Conservation (phyloP, 371 early-diverging fungal species). For the Mortierella sp. region DNA sequence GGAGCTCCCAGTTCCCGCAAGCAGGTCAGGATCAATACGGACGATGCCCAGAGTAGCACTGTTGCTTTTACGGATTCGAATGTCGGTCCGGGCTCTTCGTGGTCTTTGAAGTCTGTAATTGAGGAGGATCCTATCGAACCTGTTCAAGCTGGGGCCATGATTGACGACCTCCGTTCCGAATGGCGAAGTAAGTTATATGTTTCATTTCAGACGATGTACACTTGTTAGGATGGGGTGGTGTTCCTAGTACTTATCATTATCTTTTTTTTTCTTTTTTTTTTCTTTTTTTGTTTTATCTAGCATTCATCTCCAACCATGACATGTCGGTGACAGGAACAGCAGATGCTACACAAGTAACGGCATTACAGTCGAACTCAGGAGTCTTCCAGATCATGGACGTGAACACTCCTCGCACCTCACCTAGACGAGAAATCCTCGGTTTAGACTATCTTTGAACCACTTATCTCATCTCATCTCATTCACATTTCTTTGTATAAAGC, state of each 20-base stretch:
- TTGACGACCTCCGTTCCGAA: conserved; percentile 32
- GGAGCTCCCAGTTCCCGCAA: neutral
- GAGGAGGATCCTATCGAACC: conserved; percentile 30
- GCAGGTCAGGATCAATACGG: conserved; percentile 21
- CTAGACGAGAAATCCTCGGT: conserved; percentile 19
- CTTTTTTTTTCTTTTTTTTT: neutral
- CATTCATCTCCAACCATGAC: conserved; percentile 26
- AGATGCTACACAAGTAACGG: neutral
- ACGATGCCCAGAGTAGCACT: neutral
- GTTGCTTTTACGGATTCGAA: neutral
- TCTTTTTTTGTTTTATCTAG: conserved; percentile 4
- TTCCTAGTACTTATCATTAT: neutral
- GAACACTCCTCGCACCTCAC: neutral
- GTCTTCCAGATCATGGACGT: conserved; percentile 12
- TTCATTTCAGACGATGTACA: too few relatives aligned
- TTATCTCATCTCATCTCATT: neutral
- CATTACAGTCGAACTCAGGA: neutral
- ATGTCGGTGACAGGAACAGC: conserved; percentile 12
- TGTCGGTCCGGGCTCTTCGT: neutral
- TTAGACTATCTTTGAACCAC: conserved; percentile 19
- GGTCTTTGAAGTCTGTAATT: conserved; percentile 12
- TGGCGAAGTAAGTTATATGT: conserved; percentile 44
- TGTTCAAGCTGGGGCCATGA: conserved; percentile 25
- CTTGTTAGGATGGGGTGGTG: too few relatives aligned
- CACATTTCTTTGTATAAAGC: neutral